Evolutionary conservation across 495 filamentous ascomycete species (phyloP), one percentile per base, ranked within the genome.

Genomic region (Aspergillus taichungensis): DNA sequence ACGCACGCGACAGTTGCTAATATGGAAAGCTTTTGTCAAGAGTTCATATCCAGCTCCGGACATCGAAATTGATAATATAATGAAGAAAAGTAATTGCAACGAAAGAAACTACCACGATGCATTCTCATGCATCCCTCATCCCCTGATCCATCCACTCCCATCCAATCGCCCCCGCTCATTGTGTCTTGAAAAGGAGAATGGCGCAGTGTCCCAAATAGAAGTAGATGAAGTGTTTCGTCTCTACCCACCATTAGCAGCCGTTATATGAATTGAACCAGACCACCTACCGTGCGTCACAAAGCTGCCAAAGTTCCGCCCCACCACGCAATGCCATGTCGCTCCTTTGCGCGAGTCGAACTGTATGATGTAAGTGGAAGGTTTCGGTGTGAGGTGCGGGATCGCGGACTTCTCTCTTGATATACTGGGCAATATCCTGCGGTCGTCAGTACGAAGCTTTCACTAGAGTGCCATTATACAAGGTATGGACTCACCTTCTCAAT

Each of bases 191-290:
- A 43, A 99, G 82, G 35, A 99, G 82, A 57, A 99, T 96, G 13
- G 92, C 92, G 64, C 87, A 95, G 75, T 96, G 92, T 39, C 92
- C 92, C 48, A 97, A 86, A 71, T 97, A 97, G 77, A 99, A 99
- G 74, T 99, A 99, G 62, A 97, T 96, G 73, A 99, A 99, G 68
- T 99, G 92, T 69, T 95, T 95, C 34, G 92, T 96, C 64, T 99
- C 90, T 96, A 70, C 4, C 24, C 28, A 37, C 27, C 12, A 57
- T 58, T 47, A 47, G 48, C 24, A 28, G 13, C 8, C 29, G 18
- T 12, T 35, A 42, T 12, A 14, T 38, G 3, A 1, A 13, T 11
- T 13, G 0, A 13, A 5, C 11, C 6, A 36, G 13, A 14, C 36
- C 13, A 50, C 75, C 47, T 78, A 94, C 90, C 92, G 59, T 99